Evolutionary conservation across 805 yeast genomes (phyloP), one percentile per base, ranked within the genome.

Genomic region (Phaffomyces thermotolerans): DNA sequence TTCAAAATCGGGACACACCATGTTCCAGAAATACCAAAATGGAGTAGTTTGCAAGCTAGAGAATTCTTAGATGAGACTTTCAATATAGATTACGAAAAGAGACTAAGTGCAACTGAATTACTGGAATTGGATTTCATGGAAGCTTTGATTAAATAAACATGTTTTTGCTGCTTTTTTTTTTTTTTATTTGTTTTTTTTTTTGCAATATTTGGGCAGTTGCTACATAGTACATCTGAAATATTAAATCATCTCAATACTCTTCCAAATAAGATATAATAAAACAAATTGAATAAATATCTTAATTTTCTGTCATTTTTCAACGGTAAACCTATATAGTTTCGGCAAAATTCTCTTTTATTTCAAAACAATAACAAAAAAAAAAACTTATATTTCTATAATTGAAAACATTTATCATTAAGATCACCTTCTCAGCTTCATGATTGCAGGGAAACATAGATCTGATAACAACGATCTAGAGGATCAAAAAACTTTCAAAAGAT

Each of bases 1-100:
- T 93, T 90, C 74, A 82, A 84, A 61, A 84, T 93, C 43, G 99
- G 99, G 2, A 85, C 93, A 1, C 80, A 83, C 52, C 75, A 83
- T 1, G 63, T 71, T n/a, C 99, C 99, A 0, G 81, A 75, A 37
- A 72, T 87, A 7, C 98, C 98, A 0, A 71, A 73, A 9, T 74
- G 79, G 76, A 76, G 84, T 36, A 78, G 93, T 0, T 67, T 69
- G 6, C 84, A 75, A 31, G 90, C 89, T 4, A 72, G 68, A 50
- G 80, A 76, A 29, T 89, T 93, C 53, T 60, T 90, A 48, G 52
- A 56, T 7, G 65, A 73, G 58, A 76, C 95, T 1, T 86, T 93
- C 58, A 87, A 82, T 47, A 56, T 84, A 20, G 95, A 93, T 53
- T 83, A 80, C 58, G 71, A 72, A 32, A 73, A 76, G 57, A 71